A percentile compares a stretch with the other conserved stretches of the same genome.
phyloP scores from a whole-genome alignment of 768 basidiomycete genomes.

The Tubosaeta sp. region DNA sequence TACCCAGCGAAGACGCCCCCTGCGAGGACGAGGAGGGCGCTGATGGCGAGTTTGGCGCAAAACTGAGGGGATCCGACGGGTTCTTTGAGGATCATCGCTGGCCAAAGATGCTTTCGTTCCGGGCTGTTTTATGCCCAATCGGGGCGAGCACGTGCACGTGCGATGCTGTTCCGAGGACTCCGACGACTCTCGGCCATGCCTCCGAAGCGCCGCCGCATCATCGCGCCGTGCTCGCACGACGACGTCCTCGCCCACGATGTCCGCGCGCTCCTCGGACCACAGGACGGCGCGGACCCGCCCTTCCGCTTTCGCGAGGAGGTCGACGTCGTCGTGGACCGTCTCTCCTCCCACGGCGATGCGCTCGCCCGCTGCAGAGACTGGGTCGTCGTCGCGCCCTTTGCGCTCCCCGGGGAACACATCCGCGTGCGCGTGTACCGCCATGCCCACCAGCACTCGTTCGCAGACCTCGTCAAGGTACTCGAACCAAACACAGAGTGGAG shows the following conservation, averaged over 20 bases:
- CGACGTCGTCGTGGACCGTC: constrained; percentile 57
- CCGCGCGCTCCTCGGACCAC: constrained; percentile 53
- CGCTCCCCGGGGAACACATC: constrained; percentile 79
- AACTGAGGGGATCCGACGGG: constrained; percentile 58
- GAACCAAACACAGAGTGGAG: constrained; percentile 60
- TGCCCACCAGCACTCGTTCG: constrained; percentile 67
- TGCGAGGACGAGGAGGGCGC: constrained; percentile 64
- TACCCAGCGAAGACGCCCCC: constrained; percentile 95
- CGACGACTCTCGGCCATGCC: not conserved
- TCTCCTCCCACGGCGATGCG: constrained; percentile 65
- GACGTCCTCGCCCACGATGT: constrained; percentile 78
- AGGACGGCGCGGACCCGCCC: constrained; percentile 42
- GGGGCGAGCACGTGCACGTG: not conserved
- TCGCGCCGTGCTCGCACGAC: constrained; percentile 62
- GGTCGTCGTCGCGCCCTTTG: constrained; percentile 81
- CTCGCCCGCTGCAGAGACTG: constrained; percentile 62
- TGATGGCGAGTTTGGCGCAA: constrained; percentile 68
- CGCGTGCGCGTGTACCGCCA: constrained; percentile 69
- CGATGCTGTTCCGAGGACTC: not conserved
- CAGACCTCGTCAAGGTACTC: constrained; percentile 66
- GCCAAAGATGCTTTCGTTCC: not conserved
- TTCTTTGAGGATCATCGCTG: constrained; percentile 23
- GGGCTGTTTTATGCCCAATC: not conserved
- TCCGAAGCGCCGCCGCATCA: not conserved
- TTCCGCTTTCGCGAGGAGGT: constrained; percentile 59